A percentile compares a stretch with the other conserved stretches of the same genome.
Conservation (phyloP, 1,139 yeast species). For the Saccharomyces hybrid region DNA sequence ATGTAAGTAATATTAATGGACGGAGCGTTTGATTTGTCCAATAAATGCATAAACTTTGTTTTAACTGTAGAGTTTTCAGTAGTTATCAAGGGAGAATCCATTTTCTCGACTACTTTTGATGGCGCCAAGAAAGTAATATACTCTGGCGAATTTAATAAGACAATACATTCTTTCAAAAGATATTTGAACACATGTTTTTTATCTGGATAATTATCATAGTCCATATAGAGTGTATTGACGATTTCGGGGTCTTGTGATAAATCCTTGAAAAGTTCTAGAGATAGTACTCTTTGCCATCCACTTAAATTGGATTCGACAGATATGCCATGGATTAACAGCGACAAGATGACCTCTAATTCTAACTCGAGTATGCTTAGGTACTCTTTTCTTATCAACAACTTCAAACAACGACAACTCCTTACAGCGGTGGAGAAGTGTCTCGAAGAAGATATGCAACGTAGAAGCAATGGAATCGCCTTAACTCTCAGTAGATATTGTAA, state of each 20-base stretch:
- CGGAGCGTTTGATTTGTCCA: slow-evolving; percentile 73
- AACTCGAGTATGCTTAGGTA: slow-evolving; percentile 50
- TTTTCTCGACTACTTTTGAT: slow-evolving; percentile 24
- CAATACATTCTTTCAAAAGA: slow-evolving; percentile 43
- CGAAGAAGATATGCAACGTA: slow-evolving; percentile 57
- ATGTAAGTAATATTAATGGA: slow-evolving; percentile 56
- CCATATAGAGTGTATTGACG: slow-evolving; percentile 46
- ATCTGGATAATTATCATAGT: slow-evolving; percentile 52
- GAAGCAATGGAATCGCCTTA: slow-evolving; percentile 64
- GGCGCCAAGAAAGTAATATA: slow-evolving; percentile 36
- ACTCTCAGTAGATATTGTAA: slow-evolving; percentile 57
- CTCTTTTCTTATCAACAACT: slow-evolving; percentile 53
- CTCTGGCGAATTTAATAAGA: slow-evolving; percentile 30
- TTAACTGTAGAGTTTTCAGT: slow-evolving; percentile 39
- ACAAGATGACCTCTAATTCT: slow-evolving; percentile 74
- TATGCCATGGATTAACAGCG: slow-evolving; percentile 62
- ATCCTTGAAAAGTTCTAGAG: slow-evolving; percentile 63
- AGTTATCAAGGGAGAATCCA: slow-evolving; percentile 27
- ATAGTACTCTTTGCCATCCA: slow-evolving; percentile 64
- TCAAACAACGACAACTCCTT: slow-evolving; percentile 65
- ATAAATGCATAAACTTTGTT: slow-evolving; percentile 56
- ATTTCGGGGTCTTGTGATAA: slow-evolving; percentile 51
- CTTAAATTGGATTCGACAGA: slow-evolving; percentile 43
- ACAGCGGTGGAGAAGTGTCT: slow-evolving; percentile 61
- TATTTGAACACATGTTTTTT: slow-evolving; percentile 58